A percentile compares a stretch with the other conserved stretches of the same genome.
phyloP scores from a whole-genome alignment of 2,329 filamentous ascomycete genomes.

The Pezicula carpinea region DNA sequence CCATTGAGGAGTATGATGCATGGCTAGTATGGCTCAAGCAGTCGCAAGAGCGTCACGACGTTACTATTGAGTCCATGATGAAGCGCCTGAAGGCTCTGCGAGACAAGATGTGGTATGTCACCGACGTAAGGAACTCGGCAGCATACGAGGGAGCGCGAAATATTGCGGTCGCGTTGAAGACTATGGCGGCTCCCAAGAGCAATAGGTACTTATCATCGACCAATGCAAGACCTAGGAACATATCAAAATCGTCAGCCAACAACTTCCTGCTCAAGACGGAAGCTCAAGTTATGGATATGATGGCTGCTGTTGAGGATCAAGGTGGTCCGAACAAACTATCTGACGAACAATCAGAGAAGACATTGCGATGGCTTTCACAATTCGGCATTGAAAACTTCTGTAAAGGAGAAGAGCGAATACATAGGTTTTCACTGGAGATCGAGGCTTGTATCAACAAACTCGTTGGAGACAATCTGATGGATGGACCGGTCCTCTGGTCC shows the following conservation, averaged over 20 bases:
- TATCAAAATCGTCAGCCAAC: conserved; percentile 25
- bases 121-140: conserved; percentile 85
- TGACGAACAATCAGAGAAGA: conserved; percentile 90
- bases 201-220: conserved; percentile 21
- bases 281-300: conserved; percentile 78
- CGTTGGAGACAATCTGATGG: conserved; percentile 76
- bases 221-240: conserved; percentile 32
- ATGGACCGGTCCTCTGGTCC: conserved; percentile 86
- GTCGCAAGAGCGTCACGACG: conserved; percentile 73
- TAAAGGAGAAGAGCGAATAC: conserved; percentile 88
- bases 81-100: conserved; percentile 68
- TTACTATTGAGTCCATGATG: conserved; percentile 70
- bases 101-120: conserved; percentile 99
- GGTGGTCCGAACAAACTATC: conserved; percentile 92
- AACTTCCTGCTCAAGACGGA: conserved; percentile 75
- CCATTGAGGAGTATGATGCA: conserved; percentile 73
- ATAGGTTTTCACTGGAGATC: conserved; percentile 87
- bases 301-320: conserved; percentile 77
- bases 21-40: conserved; percentile 83
- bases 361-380: conserved; percentile 74
- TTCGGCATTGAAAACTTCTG: conserved; percentile 89
- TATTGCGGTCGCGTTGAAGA: conserved; percentile 81
- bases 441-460: conserved; percentile 81
- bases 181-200: conserved; percentile 69
- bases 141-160: conserved; percentile 84